phyloP scores from a whole-genome alignment of 2,329 filamentous ascomycete species.

The Clarireedia homoeocarpa region DNA sequence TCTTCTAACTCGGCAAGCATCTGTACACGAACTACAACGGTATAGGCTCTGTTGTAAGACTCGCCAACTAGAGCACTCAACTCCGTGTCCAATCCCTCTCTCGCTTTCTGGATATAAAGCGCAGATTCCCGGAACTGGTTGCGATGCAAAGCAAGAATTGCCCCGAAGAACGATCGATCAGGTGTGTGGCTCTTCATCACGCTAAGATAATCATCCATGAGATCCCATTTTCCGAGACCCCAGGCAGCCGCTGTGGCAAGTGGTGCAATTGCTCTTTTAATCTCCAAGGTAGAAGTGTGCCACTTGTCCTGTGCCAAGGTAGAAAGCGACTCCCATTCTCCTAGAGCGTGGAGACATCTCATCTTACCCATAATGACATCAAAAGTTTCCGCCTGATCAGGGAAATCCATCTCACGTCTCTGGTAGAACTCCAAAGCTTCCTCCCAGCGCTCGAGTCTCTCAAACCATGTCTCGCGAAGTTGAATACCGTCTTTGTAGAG shows the following conservation, averaged over 20 bases:
- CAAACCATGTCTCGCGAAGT: constrained; percentile 96
- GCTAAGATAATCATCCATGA: constrained; percentile 94
- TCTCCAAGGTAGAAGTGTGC: constrained; percentile 79
- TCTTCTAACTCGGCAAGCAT: constrained; percentile 99
- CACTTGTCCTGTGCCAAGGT: constrained; percentile 86
- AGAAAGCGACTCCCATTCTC: constrained; percentile 93
- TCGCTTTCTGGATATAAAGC: constrained; percentile 81
- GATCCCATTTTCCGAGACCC: constrained; percentile 93
- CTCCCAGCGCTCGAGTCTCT: constrained; percentile 97
- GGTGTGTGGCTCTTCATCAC: constrained; percentile 93
- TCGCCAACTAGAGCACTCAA: constrained; percentile 94
- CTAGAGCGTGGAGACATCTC: constrained; percentile 92
- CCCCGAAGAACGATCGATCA: constrained; percentile 94
- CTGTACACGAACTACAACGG: constrained; percentile 95
- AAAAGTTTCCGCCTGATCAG: constrained; percentile 76
- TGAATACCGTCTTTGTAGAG: constrained; percentile 89
- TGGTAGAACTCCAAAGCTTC: constrained; percentile 91
- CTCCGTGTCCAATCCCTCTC: constrained; percentile 91
- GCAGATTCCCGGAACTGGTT: constrained; percentile 92
- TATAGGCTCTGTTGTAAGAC: constrained; percentile 94
- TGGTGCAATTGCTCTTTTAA: constrained; percentile 84
- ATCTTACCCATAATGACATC: constrained; percentile 99
- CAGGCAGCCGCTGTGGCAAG: constrained; percentile 93
- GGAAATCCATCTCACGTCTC: constrained; percentile 67
- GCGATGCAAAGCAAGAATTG: constrained; percentile 87